Evolutionary conservation across 306 rosid species (phyloP).

Genomic region (Elaeagnus macrophylla): DNA sequence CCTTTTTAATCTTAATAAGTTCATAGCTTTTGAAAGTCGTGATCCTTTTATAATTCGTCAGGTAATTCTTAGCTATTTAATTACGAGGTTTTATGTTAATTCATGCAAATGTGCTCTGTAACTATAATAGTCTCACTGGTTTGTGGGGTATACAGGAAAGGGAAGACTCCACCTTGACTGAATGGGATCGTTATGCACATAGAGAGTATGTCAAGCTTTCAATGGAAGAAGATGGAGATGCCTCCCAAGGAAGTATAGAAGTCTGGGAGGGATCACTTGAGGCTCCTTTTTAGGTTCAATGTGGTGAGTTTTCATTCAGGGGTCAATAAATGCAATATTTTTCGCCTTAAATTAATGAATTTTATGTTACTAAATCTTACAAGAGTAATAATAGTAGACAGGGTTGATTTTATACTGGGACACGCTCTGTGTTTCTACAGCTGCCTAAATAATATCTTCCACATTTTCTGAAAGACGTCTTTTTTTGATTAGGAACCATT

Average conservation of each 20-base stretch:
- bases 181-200: slow-evolving; percentile 82
- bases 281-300: slow-evolving; percentile 56
- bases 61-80: slow-evolving; percentile 30
- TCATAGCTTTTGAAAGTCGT: slow-evolving; percentile 92
- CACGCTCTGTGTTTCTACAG: no score
- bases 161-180: slow-evolving; percentile 70
- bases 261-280: slow-evolving; percentile 81
- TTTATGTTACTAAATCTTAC: background rate
- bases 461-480: no score
- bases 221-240: slow-evolving; percentile 84
- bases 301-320: slow-evolving; percentile 29
- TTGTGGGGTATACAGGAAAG: slow-evolving; percentile 52
- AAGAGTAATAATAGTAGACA: no score
- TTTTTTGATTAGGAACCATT: no score
- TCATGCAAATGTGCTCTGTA: slow-evolving; percentile 9
- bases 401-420: no score
- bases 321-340: background rate
- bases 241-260: slow-evolving; percentile 76
- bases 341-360: background rate
- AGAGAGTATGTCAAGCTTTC: slow-evolving; percentile 77
- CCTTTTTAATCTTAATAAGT: slow-evolving; percentile 91
- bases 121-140: slow-evolving; percentile 1
- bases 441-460: no score
- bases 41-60: slow-evolving; percentile 98
- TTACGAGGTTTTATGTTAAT: background rate